Evolutionary conservation across 306 rosid species (phyloP), one percentile per base, ranked within the genome.

Genomic region (Prunus davidiana): DNA sequence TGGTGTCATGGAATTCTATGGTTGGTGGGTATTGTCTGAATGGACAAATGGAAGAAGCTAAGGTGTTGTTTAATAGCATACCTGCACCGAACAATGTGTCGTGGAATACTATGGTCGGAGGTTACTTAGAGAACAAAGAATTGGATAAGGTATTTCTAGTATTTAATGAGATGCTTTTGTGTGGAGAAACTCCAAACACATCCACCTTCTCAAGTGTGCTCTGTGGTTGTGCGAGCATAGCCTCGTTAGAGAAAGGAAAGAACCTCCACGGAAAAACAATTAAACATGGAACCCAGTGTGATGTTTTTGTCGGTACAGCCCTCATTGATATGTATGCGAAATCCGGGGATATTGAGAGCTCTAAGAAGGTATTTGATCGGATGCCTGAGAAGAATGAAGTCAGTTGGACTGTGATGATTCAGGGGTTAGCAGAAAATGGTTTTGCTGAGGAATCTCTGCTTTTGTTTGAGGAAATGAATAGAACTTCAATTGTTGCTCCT

Each of bases 361-460:
- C 61, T 10, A 74, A 46, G 78, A n/a, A 30, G 16, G 50, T 49
- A 27, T 74, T 74, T 1, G 14, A 63, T 14, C 30, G 51, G 64
- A 74, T 74, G 63, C 70, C 71, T 4, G 30, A 74, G 22, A 74
- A 63, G 46, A 74, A 74, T n/a, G 62, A 63, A 49, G 13, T 74
- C 22, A 19, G 61, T 63, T 74, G 78, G 78, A 63, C 71, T 7
- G 62, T 30, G 32, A 74, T 74, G 71, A 74, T 74, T 62, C 69
- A 74, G 67, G 69, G 69, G 61, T 60, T 74, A 60, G 78, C 60
- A 73, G 77, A 74, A 24, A 46, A 74, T 46, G 78, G 69, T 61
- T 74, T 46, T 18, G 61, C 69, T 20, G 60, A 46, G 22, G 77
- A 61, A 74, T 74, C 69, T 30, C 7, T 62, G 55, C 2, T 12